Base-by-base conservation (phyloP, 257 asterid species). In the Jaltomata sinuosa region DNA sequence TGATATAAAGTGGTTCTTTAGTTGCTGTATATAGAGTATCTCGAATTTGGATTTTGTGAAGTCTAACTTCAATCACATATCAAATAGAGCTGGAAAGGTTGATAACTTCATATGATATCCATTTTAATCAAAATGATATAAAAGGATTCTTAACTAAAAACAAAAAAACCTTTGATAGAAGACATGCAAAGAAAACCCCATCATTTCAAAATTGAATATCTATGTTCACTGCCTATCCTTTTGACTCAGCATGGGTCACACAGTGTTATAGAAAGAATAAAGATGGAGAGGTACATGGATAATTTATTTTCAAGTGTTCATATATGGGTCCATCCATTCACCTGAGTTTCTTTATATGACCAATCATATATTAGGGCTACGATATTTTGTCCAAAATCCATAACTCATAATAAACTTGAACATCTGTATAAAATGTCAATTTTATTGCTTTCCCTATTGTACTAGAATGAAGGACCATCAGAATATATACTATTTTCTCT, bases 171-270 rank as follows among this genome's bases (percentile, higher is more conserved):
- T 62, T 25, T 50, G 40, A 38, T 49, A 49, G 61, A 59, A 21
- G 57, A 50, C 69, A 14, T 61, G 69, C 14, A 77, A 86, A 22
- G 38, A 83, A 84, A 38, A 50, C 84, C 84, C 53, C 81, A 85
- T 86, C 90, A 79, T 87, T 84, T 85, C 85, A 80, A 82, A 83
- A 80, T 68, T 86, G 84, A 83, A 85, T 84, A 54, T 84, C 84
- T 88, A 80, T 87, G 93, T 84, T 87, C 88, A 67, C 80, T 69
- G 85, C 68, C 62, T 47, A 52, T 88, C 88, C 88, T 89, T 90
- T 90, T 89, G 92, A 92, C 90, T 89, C 92, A 88, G 93, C 93
- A 86, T 85, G 91, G 91, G 92, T 57, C 89, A 88, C 87, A 27
- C 6, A 77, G 27, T 69, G 79, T 77, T 55, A 62, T 85, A 83